A percentile compares a stretch with the other conserved stretches of the same genome.
phyloP scores from a whole-genome alignment of 768 basidiomycete genomes.

The Hemileccinum rubropunctum region DNA sequence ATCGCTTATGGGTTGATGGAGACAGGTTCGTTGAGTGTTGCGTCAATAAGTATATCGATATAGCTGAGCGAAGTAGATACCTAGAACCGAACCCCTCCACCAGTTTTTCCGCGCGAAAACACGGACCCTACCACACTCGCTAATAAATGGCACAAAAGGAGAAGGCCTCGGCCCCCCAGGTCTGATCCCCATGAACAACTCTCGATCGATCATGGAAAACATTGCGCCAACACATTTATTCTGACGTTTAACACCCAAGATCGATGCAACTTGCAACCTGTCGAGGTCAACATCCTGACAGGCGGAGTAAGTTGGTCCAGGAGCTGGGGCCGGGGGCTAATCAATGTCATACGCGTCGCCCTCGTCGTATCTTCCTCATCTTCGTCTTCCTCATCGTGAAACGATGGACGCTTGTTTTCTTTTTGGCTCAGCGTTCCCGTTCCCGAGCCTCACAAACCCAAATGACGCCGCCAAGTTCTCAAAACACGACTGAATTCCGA shows the following conservation, averaged over 20 bases:
- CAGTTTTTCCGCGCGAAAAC: not conserved
- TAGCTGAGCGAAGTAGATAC: conserved; percentile 75
- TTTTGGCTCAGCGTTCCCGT: conserved; percentile 61
- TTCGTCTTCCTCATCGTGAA: conserved; percentile 45
- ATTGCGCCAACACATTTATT: conserved; percentile 32
- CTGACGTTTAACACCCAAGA: too few species aligned
- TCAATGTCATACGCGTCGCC: conserved; percentile 28
- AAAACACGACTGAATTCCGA: conserved; percentile 61
- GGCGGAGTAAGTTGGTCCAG: conserved; percentile 23
- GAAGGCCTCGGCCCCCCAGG: conserved; percentile 77
- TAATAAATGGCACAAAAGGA: conserved; percentile 81
- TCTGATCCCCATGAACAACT: conserved; percentile 78
- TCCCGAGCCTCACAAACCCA: conserved; percentile 37
- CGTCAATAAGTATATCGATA: conserved; percentile 71
- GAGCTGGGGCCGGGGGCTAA: not conserved
- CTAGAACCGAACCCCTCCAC: conserved; percentile 36
- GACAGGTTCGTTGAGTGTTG: conserved; percentile 70
- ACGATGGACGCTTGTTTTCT: conserved; percentile 62
- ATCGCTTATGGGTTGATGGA: conserved; percentile 59
- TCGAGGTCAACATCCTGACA: conserved; percentile 16
- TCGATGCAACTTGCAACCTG: too few species aligned
- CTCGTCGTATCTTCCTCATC: conserved; percentile 27
- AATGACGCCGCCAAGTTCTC: conserved; percentile 41
- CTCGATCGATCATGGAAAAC: conserved; percentile 85
- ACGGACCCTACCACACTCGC: conserved; percentile 44